These are phyloP conservation scores for Raddia distichophylla DNA, from an alignment of 176 grass and related monocot species.

Conservation along the genomic window DNA sequence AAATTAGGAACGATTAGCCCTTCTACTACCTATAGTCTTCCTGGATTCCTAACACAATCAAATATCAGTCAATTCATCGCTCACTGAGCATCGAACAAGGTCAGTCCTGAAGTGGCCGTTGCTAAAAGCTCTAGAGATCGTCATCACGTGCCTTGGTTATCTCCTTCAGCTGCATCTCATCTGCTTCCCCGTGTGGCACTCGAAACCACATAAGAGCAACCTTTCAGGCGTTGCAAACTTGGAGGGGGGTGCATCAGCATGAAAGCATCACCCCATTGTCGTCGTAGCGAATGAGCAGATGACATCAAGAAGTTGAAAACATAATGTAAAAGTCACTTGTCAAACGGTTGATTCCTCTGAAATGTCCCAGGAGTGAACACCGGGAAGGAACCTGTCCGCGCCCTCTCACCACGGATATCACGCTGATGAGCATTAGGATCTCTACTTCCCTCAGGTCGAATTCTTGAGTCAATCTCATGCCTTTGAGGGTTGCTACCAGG, in stretches of 20 bases:
- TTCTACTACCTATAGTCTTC: slow-evolving; percentile 29
- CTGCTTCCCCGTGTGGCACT: background rate
- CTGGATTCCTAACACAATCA: slow-evolving; percentile 23
- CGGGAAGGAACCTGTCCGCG: slow-evolving; percentile 60
- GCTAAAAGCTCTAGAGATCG: background rate
- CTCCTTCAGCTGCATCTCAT: slow-evolving; percentile 6
- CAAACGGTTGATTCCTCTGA: slow-evolving; percentile 59
- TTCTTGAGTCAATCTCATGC: slow-evolving; percentile 47
- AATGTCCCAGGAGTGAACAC: slow-evolving; percentile 71
- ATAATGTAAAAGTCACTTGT: slow-evolving; percentile 49
- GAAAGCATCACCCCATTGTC: background rate
- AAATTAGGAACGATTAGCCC: slow-evolving; percentile 23
- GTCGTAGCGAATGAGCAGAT: slow-evolving; percentile 2
- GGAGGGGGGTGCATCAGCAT: background rate
- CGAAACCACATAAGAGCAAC: background rate
- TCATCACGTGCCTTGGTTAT: background rate
- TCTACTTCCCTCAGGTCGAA: slow-evolving; percentile 49
- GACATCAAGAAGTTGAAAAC: slow-evolving; percentile 35
- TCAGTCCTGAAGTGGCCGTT: slow-evolving; percentile 13
- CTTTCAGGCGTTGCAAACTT: background rate
- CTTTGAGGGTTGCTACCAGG: slow-evolving; percentile 32
- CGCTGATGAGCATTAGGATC: slow-evolving; percentile 55
- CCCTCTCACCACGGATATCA: slow-evolving; percentile 49
- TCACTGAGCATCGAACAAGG: slow-evolving; percentile 32
- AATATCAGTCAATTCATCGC: slow-evolving; percentile 16